A percentile compares a stretch with the other conserved stretches of the same genome.
These are phyloP conservation scores for Aureobasidium sp. DNA, from an alignment of 2,329 filamentous ascomycete species.

Conservation along the genomic window DNA sequence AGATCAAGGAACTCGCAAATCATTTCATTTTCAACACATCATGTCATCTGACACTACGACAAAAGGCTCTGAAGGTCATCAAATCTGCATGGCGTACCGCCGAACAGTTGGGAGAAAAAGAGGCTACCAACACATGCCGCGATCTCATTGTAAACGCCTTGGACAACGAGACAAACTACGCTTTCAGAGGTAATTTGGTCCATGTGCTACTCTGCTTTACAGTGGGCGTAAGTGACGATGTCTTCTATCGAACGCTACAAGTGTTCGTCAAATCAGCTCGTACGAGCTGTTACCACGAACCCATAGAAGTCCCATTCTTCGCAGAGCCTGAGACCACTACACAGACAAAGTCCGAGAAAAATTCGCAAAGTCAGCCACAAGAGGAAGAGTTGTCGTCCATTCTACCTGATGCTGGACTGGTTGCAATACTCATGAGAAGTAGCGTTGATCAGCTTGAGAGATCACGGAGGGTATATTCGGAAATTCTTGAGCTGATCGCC, in stretches of 20 bases:
- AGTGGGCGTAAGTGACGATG: neutral
- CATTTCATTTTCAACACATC: conserved; percentile 5
- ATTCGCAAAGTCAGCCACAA: neutral
- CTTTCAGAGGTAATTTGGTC: conserved; percentile 10
- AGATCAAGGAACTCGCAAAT: conserved; percentile 12
- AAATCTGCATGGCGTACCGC: conserved; percentile 6
- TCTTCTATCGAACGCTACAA: conserved; percentile 3
- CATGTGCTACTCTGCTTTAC: conserved; percentile 6
- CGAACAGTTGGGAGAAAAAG: conserved; percentile 12
- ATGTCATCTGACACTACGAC: neutral
- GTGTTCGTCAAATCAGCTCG: conserved; percentile 10
- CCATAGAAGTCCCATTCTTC: conserved; percentile 4
- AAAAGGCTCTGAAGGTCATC: conserved; percentile 11
- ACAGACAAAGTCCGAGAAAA: neutral
- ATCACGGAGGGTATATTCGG: conserved; percentile 20
- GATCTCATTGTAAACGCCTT: conserved; percentile 3
- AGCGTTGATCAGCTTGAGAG: conserved; percentile 14
- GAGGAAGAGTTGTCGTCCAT: conserved; percentile 11
- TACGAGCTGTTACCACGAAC: neutral
- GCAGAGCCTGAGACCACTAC: neutral
- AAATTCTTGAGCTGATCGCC: conserved; percentile 25
- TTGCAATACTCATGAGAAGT: conserved; percentile 18
- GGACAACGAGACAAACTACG: conserved; percentile 9
- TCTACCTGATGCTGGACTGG: conserved; percentile 15
- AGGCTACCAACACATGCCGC: conserved; percentile 8